Percentiles rank a stretch among this genome's conserved stretches.
These are phyloP conservation scores for Pseudomonodictys pantanalensis DNA, from an alignment of 495 filamentous ascomycete genomes.

Conservation along the genomic window DNA sequence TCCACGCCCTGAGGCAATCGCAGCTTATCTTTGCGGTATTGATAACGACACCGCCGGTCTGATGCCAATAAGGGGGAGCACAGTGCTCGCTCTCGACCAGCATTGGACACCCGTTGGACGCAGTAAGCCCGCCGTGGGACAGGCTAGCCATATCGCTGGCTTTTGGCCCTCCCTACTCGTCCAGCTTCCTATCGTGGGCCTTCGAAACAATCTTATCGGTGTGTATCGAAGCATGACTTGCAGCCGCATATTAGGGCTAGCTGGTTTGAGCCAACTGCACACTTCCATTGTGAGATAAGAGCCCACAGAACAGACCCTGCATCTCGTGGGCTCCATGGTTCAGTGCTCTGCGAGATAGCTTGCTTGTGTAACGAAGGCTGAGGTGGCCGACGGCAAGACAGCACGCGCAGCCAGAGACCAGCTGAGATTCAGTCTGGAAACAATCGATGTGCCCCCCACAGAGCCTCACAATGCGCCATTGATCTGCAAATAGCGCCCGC, in stretches of 20 bases:
- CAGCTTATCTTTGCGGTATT: slow-evolving; percentile 33
- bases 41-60: slow-evolving; percentile 28
- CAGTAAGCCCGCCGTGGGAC: slow-evolving; percentile 20
- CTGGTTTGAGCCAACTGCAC: slow-evolving; percentile 12
- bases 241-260: slow-evolving; percentile 13
- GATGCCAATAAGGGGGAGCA: slow-evolving; percentile 20
- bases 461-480: background rate
- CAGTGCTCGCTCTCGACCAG: slow-evolving; percentile 12
- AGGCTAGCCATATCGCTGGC: slow-evolving; percentile 25
- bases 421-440: background rate
- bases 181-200: slow-evolving; percentile 32
- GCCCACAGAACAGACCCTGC: slow-evolving; percentile 11
- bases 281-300: slow-evolving; percentile 19
- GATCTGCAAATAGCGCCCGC: background rate
- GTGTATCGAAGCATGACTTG: slow-evolving; percentile 24
- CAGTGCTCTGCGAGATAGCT: background rate
- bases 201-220: slow-evolving; percentile 25
- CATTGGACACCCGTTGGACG: slow-evolving; percentile 22
- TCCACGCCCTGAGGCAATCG: slow-evolving; percentile 18
- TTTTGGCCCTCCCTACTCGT: background rate
- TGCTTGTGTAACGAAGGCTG: slow-evolving; percentile 10
- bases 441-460: background rate
- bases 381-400: slow-evolving; percentile 22
- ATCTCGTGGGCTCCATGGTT: background rate
- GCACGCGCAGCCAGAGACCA: background rate